Evolutionary conservation across 2,329 filamentous ascomycete genomes (phyloP).

Genomic region (Coleophoma cylindrospora): DNA sequence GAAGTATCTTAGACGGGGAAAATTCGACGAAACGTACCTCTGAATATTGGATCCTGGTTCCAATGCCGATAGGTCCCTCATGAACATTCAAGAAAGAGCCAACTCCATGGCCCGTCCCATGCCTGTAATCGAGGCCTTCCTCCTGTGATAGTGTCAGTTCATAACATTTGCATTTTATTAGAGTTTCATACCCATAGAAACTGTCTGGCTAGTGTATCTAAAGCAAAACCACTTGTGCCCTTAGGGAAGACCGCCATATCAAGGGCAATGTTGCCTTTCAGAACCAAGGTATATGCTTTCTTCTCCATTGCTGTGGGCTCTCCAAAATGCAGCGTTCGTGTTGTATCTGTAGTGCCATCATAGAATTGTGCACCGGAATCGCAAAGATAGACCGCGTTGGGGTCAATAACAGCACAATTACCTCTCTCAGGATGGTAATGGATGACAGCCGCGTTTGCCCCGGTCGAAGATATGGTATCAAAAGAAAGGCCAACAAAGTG

Average conservation of each 20-base stretch:
- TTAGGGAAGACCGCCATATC: conserved; percentile 88
- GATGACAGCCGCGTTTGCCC: conserved; percentile 79
- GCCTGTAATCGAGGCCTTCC: conserved; percentile 87
- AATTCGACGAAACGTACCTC: conserved; percentile 38
- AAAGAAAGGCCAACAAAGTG: conserved; percentile 90
- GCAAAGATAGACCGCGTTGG: conserved; percentile 83
- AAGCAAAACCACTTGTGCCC: conserved; percentile 86
- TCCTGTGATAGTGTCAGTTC: conserved; percentile 30
- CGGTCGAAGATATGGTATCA: conserved; percentile 92
- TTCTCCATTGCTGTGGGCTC: conserved; percentile 77
- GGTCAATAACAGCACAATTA: conserved; percentile 78
- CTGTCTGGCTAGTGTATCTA: conserved; percentile 85
- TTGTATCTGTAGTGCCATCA: conserved; percentile 95
- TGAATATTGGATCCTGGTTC: conserved; percentile 83
- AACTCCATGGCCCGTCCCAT: conserved; percentile 94
- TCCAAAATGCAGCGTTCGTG: conserved; percentile 88
- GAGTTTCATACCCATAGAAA: conserved; percentile 70
- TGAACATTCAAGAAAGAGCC: conserved; percentile 96
- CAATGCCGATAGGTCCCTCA: conserved; percentile 94
- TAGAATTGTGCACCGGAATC: conserved; percentile 96
- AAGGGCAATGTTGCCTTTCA: conserved; percentile 90
- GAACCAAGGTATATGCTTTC: conserved; percentile 86
- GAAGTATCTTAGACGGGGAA: too few relatives aligned
- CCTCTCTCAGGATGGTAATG: conserved; percentile 89
- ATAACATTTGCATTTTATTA: not conserved